These are phyloP conservation scores for Polyporus tsugae DNA, from an alignment of 1,284 basidiomycete genomes.

Conservation along the genomic window DNA sequence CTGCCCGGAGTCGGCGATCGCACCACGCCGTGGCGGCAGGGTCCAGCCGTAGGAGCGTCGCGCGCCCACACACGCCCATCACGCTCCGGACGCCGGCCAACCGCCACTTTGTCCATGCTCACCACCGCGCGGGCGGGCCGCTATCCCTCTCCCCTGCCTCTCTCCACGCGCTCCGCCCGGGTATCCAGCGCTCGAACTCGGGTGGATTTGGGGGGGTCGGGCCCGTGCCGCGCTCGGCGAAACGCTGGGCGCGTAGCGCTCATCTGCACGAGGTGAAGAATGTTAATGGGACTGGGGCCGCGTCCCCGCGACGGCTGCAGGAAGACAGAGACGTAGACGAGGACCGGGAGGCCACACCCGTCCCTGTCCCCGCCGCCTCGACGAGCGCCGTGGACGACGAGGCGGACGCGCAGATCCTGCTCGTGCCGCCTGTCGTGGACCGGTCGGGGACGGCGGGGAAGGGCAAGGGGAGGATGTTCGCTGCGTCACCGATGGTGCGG, in stretches of 20 bases:
- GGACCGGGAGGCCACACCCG: constrained; percentile 11
- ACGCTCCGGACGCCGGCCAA: constrained; percentile 33
- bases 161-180: constrained; percentile 38
- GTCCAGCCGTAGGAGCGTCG: constrained; percentile 22
- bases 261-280: constrained; percentile 74
- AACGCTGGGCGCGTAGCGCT: constrained; percentile 71
- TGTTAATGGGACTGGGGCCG: constrained; percentile 4
- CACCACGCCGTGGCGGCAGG: constrained; percentile 22
- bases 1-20: constrained; percentile 27
- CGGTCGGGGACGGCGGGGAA: constrained; percentile 19
- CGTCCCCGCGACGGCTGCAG: constrained; percentile 1
- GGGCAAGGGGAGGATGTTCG: constrained; percentile 27
- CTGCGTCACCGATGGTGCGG: constrained; percentile 13
- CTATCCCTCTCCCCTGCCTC: constrained; percentile 32
- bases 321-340: neutral
- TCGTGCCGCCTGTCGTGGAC: constrained; percentile 20
- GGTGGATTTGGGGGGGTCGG: constrained; percentile 45
- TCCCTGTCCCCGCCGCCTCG: neutral
- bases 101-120: constrained; percentile 32
- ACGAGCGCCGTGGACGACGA: neutral
- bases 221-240: constrained; percentile 55
- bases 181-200: constrained; percentile 56
- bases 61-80: constrained; percentile 41
- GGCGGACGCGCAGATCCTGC: constrained; percentile 19
- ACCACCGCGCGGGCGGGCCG: constrained; percentile 27